Conservation (phyloP, 2,329 filamentous ascomycete species). For the Alternaria ethzedia region DNA sequence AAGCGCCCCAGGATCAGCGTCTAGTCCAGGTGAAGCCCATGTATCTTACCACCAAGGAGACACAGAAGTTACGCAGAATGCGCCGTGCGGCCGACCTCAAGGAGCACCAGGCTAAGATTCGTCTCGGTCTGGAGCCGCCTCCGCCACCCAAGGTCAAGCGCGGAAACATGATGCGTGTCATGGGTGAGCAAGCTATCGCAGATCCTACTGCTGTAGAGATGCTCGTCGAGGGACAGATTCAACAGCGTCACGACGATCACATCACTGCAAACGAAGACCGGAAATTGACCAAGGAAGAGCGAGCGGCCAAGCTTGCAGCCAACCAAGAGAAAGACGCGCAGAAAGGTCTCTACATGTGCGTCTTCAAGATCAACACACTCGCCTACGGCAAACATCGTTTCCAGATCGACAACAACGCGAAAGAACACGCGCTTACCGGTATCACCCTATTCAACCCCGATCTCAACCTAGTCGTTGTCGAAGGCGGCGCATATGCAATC, state of each 20-base stretch:
- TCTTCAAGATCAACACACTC: slow-evolving; percentile 89
- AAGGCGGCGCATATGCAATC: slow-evolving; percentile 85
- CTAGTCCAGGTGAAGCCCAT: slow-evolving; percentile 82
- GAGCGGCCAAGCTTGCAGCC: slow-evolving; percentile 77
- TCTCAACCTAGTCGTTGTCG: slow-evolving; percentile 87
- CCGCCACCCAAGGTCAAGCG: slow-evolving; percentile 97
- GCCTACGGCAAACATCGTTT: slow-evolving; percentile 92
- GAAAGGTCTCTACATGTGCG: slow-evolving; percentile 83
- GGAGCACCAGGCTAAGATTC: slow-evolving; percentile 94
- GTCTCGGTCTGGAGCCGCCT: slow-evolving; percentile 85
- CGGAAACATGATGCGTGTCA: slow-evolving; percentile 94
- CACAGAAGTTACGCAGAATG: slow-evolving; percentile 87
- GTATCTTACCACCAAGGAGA: slow-evolving; percentile 89
- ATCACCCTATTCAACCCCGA: slow-evolving; percentile 91
- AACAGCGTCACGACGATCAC: slow-evolving; percentile 81
- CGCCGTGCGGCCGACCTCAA: slow-evolving; percentile 91
- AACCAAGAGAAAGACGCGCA: slow-evolving; percentile 89
- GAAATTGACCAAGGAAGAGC: slow-evolving; percentile 86
- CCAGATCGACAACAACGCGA: slow-evolving; percentile 90
- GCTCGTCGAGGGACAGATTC: slow-evolving; percentile 90
- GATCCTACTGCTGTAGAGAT: slow-evolving; percentile 97
- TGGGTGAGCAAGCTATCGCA: slow-evolving; percentile 90
- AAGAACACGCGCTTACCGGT: slow-evolving; percentile 85
- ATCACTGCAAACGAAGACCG: slow-evolving; percentile 80
- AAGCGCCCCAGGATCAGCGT: slow-evolving; percentile 89